phyloP scores from a whole-genome alignment of 441 rosid genomes.

The Populus hybrid region DNA sequence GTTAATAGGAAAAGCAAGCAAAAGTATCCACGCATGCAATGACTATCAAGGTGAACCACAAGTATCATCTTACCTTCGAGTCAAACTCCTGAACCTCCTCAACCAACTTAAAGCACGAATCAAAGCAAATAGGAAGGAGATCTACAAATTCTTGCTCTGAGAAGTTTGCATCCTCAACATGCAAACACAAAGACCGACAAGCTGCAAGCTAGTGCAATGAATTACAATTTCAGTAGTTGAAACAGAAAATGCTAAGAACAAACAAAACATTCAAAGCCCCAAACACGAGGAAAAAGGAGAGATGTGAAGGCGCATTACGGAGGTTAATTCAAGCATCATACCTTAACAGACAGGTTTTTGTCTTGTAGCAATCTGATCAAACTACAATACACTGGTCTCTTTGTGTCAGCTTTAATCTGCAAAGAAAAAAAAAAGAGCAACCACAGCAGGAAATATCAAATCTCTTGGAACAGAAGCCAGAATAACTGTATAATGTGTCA shows the following conservation, averaged over 20 bases:
- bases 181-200: constrained; percentile 87
- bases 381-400: constrained; percentile 85
- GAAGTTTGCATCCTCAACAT: constrained; percentile 97
- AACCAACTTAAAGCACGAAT: constrained; percentile 81
- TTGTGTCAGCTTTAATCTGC: constrained; percentile 92
- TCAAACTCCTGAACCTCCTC: constrained; percentile 99
- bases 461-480: not conserved
- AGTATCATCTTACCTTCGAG: constrained; percentile 65
- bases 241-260: constrained; percentile 9
- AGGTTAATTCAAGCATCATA: constrained; percentile 31
- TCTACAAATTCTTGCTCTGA: constrained; percentile 68
- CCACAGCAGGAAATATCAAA: not conserved
- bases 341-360: constrained; percentile 87
- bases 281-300: not conserved
- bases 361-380: constrained; percentile 81
- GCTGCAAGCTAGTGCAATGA: constrained; percentile 80
- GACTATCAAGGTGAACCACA: not conserved
- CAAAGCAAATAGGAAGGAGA: constrained; percentile 93
- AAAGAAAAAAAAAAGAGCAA: constrained; percentile 28
- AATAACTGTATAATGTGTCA: not conserved
- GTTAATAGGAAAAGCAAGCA: not conserved
- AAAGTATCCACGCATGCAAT: not conserved
- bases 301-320: not conserved
- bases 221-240: constrained; percentile 29
- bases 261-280: not conserved